Evolutionary conservation across 1,284 basidiomycete genomes (phyloP).

Genomic region (Fomes fomentarius): DNA sequence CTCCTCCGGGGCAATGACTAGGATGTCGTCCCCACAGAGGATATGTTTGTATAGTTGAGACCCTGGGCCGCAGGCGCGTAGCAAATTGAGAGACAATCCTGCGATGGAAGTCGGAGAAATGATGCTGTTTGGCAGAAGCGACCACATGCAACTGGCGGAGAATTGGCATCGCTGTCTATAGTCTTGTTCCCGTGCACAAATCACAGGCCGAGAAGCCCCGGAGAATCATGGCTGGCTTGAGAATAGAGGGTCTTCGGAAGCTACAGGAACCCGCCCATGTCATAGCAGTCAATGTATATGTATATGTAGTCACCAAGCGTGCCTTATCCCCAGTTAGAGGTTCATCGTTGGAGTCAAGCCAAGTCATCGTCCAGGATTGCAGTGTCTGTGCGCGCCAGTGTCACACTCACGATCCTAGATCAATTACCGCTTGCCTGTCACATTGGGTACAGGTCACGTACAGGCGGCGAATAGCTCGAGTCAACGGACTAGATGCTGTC

Average conservation of each 20-base stretch:
- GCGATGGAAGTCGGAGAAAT: constrained; percentile 3
- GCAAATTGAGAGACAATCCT: no score
- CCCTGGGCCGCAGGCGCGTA: no score
- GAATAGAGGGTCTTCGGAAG: neutral
- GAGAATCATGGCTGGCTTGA: constrained; percentile 6
- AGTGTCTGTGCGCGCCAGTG: no score
- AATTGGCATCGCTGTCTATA: neutral
- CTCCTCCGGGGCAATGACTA: constrained; percentile 1
- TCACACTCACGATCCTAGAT: no score
- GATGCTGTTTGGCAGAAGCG: neutral
- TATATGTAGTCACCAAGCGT: no score
- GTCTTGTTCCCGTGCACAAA: neutral
- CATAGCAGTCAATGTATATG: no score
- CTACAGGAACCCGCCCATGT: neutral
- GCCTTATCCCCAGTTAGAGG: no score
- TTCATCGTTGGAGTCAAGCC: constrained; percentile 11
- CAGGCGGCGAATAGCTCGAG: no score
- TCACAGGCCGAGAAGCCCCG: neutral
- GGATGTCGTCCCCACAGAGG: neutral
- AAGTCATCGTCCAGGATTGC: constrained; percentile 10
- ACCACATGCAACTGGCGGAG: constrained; percentile 5
- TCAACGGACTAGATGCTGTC: no score
- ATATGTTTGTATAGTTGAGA: neutral
- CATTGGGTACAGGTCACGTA: no score
- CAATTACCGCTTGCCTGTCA: no score